Percentiles rank a stretch among this genome's conserved stretches.
Conservation (phyloP, 257 asterid genomes). For the Solanum ossicruentum region DNA sequence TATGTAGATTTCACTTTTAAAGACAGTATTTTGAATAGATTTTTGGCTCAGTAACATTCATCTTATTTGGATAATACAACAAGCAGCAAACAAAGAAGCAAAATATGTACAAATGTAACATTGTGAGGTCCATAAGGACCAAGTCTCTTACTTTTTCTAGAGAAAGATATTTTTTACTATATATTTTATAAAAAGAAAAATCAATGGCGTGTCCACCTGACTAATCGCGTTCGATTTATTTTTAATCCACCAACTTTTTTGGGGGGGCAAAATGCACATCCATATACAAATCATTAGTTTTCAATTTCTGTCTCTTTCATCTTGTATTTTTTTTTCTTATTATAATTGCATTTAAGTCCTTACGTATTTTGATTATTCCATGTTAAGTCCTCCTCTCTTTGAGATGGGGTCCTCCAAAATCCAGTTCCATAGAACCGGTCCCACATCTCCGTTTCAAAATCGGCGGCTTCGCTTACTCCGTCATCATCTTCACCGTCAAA, state of each 20-base stretch:
- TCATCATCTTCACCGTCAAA: constrained; percentile 8
- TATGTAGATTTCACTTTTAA: neutral
- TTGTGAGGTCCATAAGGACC: neutral
- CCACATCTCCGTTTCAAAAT: constrained; percentile 60
- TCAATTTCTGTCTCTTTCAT: neutral
- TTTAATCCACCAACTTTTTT: neutral
- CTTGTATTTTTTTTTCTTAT: neutral
- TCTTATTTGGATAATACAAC: neutral
- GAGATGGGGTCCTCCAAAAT: constrained; percentile 71
- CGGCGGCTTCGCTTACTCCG: constrained; percentile 9
- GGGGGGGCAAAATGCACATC: neutral
- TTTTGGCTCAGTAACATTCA: neutral
- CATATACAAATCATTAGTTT: neutral
- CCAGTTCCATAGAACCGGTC: constrained; percentile 61
- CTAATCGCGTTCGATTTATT: neutral
- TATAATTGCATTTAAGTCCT: neutral
- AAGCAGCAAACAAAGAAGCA: neutral
- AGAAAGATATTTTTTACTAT: neutral
- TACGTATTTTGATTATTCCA: neutral
- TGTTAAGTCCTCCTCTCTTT: constrained; percentile 16
- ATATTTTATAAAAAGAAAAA: neutral
- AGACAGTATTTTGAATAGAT: neutral
- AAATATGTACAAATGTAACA: neutral
- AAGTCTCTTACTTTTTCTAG: neutral
- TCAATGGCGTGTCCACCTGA: neutral